Evolutionary conservation across 2,329 filamentous ascomycete species (phyloP).

Genomic region (Pestalotiopsis sp.): DNA sequence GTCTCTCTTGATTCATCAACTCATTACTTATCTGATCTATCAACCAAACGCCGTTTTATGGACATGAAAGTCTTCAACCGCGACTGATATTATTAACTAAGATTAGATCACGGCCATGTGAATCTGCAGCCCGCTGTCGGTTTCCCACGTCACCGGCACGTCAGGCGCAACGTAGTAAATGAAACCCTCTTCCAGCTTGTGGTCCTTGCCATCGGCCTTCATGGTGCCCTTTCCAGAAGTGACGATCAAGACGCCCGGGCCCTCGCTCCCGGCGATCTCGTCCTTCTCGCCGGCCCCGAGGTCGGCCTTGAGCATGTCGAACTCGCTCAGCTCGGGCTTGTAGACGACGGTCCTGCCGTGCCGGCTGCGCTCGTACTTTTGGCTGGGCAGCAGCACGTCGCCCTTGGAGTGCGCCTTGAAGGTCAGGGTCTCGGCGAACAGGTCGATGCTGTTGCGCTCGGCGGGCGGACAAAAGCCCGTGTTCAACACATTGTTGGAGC

Average conservation of each 20-base stretch:
- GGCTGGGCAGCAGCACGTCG: conserved; percentile 56
- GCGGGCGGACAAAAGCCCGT: conserved; percentile 71
- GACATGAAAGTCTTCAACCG: background rate
- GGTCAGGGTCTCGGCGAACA: conserved; percentile 64
- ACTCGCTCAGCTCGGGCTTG: conserved; percentile 70
- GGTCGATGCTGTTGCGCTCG: conserved; percentile 63
- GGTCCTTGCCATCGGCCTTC: conserved; percentile 51
- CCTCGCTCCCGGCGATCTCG: conserved; percentile 52
- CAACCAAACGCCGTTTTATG: background rate
- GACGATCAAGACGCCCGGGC: conserved; percentile 65
- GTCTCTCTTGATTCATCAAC: background rate
- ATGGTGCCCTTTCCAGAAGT: conserved; percentile 60
- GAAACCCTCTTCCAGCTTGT: conserved; percentile 60
- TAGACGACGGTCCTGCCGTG: conserved; percentile 66
- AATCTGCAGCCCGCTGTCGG: conserved; percentile 34
- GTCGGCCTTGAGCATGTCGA: conserved; percentile 65
- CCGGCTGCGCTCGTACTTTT: conserved; percentile 50
- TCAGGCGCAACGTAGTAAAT: conserved; percentile 69
- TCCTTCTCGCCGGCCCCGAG: conserved; percentile 62
- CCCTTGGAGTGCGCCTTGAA: conserved; percentile 62
- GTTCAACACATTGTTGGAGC: conserved; percentile 74
- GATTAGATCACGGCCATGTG: conserved; percentile 38
- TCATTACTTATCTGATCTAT: fast-evolving
- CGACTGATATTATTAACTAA: conserved; percentile 1
- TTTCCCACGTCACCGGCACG: conserved; percentile 32